Conservation (phyloP, 75 land plant genomes). For the Gnetum montanum region DNA sequence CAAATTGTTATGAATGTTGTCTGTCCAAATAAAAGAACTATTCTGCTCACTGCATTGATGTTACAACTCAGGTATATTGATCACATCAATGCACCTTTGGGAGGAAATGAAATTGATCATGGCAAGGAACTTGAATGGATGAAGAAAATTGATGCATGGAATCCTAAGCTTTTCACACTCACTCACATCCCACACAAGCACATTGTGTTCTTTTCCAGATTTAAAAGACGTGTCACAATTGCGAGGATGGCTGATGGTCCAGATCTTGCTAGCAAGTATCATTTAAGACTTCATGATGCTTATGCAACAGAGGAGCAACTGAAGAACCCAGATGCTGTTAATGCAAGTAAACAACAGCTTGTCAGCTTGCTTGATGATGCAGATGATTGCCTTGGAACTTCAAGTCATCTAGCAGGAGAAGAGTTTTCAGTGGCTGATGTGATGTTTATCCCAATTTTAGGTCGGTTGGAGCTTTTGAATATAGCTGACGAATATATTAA, state of each 20-base stretch:
- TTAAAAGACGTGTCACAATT: slow-evolving; percentile 68
- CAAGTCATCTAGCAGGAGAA: slow-evolving; percentile 59
- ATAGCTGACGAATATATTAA: slow-evolving; percentile 49
- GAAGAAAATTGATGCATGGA: slow-evolving; percentile 76
- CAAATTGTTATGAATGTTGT: no score
- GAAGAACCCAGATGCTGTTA: slow-evolving; percentile 46
- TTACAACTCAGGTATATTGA: slow-evolving; percentile 62
- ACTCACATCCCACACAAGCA: slow-evolving; percentile 53
- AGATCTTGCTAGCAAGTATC: slow-evolving; percentile 72
- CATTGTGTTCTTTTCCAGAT: slow-evolving; percentile 47
- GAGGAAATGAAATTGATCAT: slow-evolving; percentile 23
- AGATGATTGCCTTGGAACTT: slow-evolving; percentile 43
- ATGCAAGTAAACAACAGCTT: slow-evolving; percentile 49
- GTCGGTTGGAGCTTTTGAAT: slow-evolving; percentile 49
- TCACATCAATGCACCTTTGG: slow-evolving; percentile 39
- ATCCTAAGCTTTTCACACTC: slow-evolving; percentile 75
- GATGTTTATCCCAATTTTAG: slow-evolving; percentile 70
- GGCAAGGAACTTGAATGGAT: slow-evolving; percentile 56
- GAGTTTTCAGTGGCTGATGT: slow-evolving; percentile 77
- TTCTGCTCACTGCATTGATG: neutral
- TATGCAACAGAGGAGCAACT: slow-evolving; percentile 72
- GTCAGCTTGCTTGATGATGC: slow-evolving; percentile 61
- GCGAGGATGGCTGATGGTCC: slow-evolving; percentile 85
- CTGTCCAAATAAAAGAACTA: no score
- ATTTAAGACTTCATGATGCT: slow-evolving; percentile 55